Percentiles rank a stretch among this genome's conserved stretches.
Evolutionary conservation across 1,139 yeast species (phyloP).

Genomic region (Geotrichum restrictum): DNA sequence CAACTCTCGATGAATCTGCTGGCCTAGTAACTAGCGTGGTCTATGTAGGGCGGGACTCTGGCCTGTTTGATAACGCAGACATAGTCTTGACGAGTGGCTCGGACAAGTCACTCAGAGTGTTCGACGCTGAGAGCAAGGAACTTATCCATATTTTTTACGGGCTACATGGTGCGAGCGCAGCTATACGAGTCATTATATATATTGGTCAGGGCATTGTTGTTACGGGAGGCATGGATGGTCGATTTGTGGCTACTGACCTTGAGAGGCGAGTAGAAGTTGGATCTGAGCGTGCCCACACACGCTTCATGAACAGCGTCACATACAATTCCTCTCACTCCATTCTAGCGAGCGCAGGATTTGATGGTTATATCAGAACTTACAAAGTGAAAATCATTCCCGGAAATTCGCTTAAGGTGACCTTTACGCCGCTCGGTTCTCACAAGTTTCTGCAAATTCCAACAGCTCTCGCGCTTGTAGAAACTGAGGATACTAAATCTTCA

Average conservation of each 20-base stretch:
- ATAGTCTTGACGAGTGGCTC: slow-evolving; percentile 11
- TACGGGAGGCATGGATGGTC: slow-evolving; percentile 21
- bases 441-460: slow-evolving; percentile 19
- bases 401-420: background rate
- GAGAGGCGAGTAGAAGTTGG: slow-evolving; percentile 9
- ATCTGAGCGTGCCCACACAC: slow-evolving; percentile 10
- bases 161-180: slow-evolving; percentile 16
- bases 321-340: slow-evolving; percentile 1
- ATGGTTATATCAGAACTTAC: slow-evolving; percentile 14
- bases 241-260: slow-evolving; percentile 15
- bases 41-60: background rate
- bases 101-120: slow-evolving; percentile 17
- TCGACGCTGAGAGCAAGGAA: background rate
- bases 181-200: slow-evolving; percentile 11
- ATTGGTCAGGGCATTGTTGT: slow-evolving; percentile 8
- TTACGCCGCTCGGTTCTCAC: slow-evolving; percentile 10
- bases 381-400: background rate
- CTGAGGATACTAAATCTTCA: background rate
- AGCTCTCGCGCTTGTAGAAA: slow-evolving; percentile 12
- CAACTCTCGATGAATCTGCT: slow-evolving; percentile 12
- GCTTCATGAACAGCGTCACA: slow-evolving; percentile 13
- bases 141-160: slow-evolving; percentile 10
- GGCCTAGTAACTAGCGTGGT: slow-evolving; percentile 16
- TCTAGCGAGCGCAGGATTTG: slow-evolving; percentile 17
- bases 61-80: background rate